Conservation (phyloP, 352 stramenopile species). For the Thalassiosira exigua region DNA sequence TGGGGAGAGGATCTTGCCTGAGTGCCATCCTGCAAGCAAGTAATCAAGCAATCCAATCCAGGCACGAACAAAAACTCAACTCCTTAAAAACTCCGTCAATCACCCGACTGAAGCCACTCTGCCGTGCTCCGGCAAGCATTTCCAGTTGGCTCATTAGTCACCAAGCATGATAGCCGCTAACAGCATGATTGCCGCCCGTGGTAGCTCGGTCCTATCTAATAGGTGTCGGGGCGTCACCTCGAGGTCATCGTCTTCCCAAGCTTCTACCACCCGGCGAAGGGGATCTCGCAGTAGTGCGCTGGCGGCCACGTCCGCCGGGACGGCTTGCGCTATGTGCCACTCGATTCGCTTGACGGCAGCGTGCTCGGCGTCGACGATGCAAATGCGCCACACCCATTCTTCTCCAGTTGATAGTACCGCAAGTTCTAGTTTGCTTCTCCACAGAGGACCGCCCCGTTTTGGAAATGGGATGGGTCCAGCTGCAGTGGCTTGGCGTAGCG, state of each 20-base stretch:
- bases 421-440: neutral
- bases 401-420: slow-evolving; percentile 2
- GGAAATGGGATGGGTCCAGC: slow-evolving; percentile 39
- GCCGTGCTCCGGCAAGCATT: no score
- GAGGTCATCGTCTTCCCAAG: slow-evolving; percentile 14
- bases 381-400: slow-evolving; percentile 6
- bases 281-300: neutral
- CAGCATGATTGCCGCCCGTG: slow-evolving; percentile 16
- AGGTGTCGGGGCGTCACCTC: slow-evolving; percentile 35
- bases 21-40: no score
- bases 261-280: slow-evolving; percentile 3
- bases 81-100: no score
- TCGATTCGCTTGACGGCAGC: slow-evolving; percentile 33
- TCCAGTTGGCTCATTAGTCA: no score
- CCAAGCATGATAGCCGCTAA: slow-evolving; percentile 17
- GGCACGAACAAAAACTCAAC: no score
- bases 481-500: slow-evolving; percentile 4
- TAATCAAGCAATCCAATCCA: no score
- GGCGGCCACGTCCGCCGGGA: slow-evolving; percentile 25
- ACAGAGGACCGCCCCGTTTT: slow-evolving; percentile 27
- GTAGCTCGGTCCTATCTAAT: slow-evolving; percentile 30
- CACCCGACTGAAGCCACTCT: no score
- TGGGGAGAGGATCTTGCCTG: no score
- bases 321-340: slow-evolving; percentile 45
- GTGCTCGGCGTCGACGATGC: slow-evolving; percentile 41